Evolutionary conservation across 2,329 filamentous ascomycete genomes (phyloP), one percentile per base, ranked within the genome.

Genomic region (Verticillium nubilum): DNA sequence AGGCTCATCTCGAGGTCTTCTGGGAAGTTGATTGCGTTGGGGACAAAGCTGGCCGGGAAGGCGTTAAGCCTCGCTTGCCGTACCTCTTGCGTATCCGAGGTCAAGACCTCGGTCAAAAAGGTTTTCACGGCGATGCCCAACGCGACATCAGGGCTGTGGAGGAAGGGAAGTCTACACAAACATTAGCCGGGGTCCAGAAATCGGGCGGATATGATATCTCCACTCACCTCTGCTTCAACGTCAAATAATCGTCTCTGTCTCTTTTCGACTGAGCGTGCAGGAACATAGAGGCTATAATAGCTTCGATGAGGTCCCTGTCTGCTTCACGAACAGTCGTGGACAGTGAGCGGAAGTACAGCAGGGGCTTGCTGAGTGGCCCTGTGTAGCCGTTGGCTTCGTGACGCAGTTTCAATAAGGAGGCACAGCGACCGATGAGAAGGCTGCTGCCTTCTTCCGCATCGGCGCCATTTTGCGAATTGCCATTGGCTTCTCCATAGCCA

Each of bases 331-430:
- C 87, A 47, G 90, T 86, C 2, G 88, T 88, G 47, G 92, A 87
- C 60, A 98, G 81, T 1, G 92, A 93, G 62, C 92, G 90, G 78
- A 93, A 99, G 27, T 87, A 88, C 50, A 99, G 81, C 57, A 97
- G 81, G 65, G 94, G 92, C 73, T 95, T 89, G 79, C 92, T 97
- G 1, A 99, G 82, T 1, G 95, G 94, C 0, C 95, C 95, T 2
- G 94, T 97, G 74, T 97, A 99, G 29, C 95, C 95, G 66, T 94
- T 93, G 3, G 84, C 82, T 66, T 91, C 85, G 72, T 99, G 95
- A 31, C 87, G 86, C 62, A 98, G 80, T 69, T 90, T 91, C 57
- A 92, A 84, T 60, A 98, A 80, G 58, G 90, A 92, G 15, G 93
- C 91, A 62, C 93, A 89, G 42, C 95, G 89, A 66, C 92, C 95